phyloP scores from a whole-genome alignment of 257 asterid species.

The Jacaranda mimosifolia region DNA sequence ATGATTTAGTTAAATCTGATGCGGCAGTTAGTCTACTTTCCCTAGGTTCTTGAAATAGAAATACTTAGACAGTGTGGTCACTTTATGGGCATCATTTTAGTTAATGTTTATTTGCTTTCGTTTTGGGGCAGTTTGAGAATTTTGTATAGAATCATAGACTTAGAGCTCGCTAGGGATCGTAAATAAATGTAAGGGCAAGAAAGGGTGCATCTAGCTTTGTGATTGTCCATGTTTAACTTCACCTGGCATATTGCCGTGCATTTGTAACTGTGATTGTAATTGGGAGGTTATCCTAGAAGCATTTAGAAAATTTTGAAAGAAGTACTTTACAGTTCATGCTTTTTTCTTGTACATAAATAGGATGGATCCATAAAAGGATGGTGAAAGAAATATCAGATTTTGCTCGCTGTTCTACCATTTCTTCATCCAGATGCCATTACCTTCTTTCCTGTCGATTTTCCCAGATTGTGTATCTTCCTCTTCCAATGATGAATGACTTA shows the following conservation, averaged over 20 bases:
- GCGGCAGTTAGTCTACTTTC: neutral
- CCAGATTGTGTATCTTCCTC: neutral
- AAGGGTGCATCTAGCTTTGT: slow-evolving; percentile 24
- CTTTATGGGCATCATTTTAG: slow-evolving; percentile 17
- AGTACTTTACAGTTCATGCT: slow-evolving; percentile 4
- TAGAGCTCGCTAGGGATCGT: neutral
- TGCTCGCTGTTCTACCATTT: slow-evolving; percentile 12
- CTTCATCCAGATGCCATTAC: slow-evolving; percentile 19
- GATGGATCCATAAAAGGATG: slow-evolving; percentile 28
- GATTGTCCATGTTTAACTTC: slow-evolving; percentile 15
- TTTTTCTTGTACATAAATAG: slow-evolving; percentile 24
- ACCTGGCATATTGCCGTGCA: slow-evolving; percentile 2
- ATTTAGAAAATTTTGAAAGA: neutral
- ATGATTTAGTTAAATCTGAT: slow-evolving; percentile 14
- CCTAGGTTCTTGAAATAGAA: slow-evolving; percentile 28
- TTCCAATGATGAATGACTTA: neutral
- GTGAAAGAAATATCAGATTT: slow-evolving; percentile 24
- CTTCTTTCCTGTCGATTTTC: neutral
- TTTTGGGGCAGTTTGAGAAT: neutral
- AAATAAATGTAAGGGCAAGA: neutral
- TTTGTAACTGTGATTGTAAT: slow-evolving; percentile 13
- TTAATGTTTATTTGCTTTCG: slow-evolving; percentile 23
- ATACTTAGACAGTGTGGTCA: slow-evolving; percentile 14
- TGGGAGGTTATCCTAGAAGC: slow-evolving; percentile 2
- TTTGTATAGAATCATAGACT: neutral